phyloP scores from a whole-genome alignment of 1,284 basidiomycete species.

The Ustilago nuda region DNA sequence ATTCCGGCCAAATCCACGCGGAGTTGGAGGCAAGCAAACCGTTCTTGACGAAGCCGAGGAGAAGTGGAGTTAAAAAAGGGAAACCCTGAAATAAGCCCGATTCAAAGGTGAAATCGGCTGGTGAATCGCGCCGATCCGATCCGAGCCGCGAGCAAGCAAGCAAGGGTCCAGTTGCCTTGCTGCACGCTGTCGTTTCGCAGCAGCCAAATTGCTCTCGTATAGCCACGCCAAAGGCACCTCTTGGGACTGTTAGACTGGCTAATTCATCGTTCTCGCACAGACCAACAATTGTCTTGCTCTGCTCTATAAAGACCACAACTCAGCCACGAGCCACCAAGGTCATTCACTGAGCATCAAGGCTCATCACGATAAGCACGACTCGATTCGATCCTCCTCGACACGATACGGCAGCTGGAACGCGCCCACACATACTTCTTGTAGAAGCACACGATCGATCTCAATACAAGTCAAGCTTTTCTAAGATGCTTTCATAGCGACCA shows the following conservation, averaged over 20 bases:
- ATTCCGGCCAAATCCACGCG: neutral
- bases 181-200: slow-evolving; percentile 3
- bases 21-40: no score
- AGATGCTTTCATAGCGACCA: neutral
- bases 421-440: neutral
- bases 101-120: neutral
- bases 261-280: neutral
- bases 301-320: neutral
- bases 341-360: neutral
- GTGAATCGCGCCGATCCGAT: neutral
- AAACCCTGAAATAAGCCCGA: neutral
- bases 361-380: neutral
- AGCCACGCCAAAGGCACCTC: slow-evolving; percentile 2
- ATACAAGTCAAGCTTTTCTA: neutral
- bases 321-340: neutral
- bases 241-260: neutral
- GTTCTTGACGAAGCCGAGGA: no score
- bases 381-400: neutral
- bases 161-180: neutral
- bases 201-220: neutral
- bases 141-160: neutral
- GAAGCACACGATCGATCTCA: neutral
- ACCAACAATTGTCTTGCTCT: neutral
- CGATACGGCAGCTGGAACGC: neutral
- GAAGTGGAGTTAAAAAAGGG: neutral